phyloP scores from a whole-genome alignment of 805 yeast genomes.

The Sugiyamaella qingdaonensis region DNA sequence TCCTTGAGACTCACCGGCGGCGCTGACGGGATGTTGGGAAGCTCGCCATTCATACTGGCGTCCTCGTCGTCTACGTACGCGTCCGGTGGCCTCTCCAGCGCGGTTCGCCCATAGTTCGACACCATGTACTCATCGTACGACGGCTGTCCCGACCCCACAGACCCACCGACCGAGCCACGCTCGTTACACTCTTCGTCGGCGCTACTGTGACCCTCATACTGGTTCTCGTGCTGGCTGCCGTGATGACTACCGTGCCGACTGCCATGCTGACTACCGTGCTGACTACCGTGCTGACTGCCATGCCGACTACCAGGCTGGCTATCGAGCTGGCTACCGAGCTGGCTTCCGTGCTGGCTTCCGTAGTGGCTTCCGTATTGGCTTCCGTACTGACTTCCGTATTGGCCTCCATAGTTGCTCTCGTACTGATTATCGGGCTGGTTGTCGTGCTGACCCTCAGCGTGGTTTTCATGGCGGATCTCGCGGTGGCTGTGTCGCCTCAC shows the following conservation, averaged over 20 bases:
- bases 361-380: background rate
- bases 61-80: slow-evolving; percentile 7
- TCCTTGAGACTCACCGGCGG: slow-evolving; percentile 27
- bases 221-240: background rate
- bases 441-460: background rate
- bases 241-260: background rate
- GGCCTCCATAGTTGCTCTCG: background rate
- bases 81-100: slow-evolving; percentile 8
- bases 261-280: too few species aligned
- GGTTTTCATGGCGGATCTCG: too few species aligned
- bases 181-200: too few species aligned
- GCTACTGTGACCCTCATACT: background rate
- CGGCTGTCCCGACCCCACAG: background rate
- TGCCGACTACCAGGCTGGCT: background rate
- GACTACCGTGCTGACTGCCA: background rate
- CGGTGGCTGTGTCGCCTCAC: too few species aligned
- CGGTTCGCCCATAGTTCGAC: background rate
- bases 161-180: background rate
- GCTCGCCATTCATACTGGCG: background rate
- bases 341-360: background rate
- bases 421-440: background rate
- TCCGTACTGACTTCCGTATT: background rate
- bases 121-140: background rate
- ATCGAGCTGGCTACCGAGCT: background rate
- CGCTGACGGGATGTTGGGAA: slow-evolving; percentile 23